A percentile compares a stretch with the other conserved stretches of the same genome.
These are phyloP conservation scores for Macrolepiota albuminosa DNA, from an alignment of 768 basidiomycete species.

Conservation along the genomic window DNA sequence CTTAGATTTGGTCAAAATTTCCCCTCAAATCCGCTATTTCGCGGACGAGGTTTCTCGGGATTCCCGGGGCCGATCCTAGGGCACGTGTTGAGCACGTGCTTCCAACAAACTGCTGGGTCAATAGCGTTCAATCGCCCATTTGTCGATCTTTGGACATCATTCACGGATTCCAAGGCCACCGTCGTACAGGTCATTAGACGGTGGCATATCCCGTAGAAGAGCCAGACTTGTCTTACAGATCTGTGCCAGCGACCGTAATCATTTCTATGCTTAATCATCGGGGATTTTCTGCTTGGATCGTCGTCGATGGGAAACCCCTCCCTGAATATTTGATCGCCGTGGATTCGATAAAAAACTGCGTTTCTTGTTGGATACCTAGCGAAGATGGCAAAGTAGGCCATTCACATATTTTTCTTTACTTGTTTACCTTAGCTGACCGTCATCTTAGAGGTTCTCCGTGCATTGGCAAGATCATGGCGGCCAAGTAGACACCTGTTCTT, in stretches of 20 bases:
- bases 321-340: conserved; percentile 54
- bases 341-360: conserved; percentile 36
- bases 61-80: no score
- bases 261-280: conserved; percentile 46
- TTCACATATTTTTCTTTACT: neutral
- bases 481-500: conserved; percentile 48
- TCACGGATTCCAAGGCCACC: neutral
- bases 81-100: no score
- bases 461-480: conserved; percentile 64
- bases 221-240: neutral
- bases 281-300: conserved; percentile 70
- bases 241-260: neutral
- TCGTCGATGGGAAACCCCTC: conserved; percentile 41
- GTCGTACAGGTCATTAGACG: neutral
- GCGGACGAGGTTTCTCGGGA: no score
- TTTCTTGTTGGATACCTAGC: conserved; percentile 69
- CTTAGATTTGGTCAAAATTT: no score
- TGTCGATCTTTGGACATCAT: conserved; percentile 1
- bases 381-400: conserved; percentile 48
- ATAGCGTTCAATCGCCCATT: no score
- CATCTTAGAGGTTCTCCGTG: conserved; percentile 48
- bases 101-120: no score
- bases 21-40: no score
- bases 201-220: conserved; percentile 5
- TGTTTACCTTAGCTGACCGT: neutral